Base-by-base conservation (phyloP, 2,329 filamentous ascomycete genomes). In the Alternaria rosae region DNA sequence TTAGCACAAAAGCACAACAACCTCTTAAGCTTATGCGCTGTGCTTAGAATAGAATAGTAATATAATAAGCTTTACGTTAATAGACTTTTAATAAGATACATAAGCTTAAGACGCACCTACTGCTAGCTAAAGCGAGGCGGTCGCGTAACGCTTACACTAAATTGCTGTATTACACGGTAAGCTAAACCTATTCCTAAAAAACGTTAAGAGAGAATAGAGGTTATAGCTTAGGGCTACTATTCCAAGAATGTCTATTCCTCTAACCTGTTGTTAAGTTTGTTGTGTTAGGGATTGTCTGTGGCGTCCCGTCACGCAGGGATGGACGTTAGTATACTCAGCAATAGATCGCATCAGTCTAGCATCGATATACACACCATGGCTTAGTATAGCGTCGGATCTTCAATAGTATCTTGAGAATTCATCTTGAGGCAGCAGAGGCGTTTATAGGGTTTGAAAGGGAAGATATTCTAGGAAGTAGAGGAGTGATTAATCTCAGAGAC, bases 301-400 rank as follows among this genome's bases (percentile, higher is more conserved):
- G n/a, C n/a, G n/a, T n/a, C n/a, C n/a, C n/a, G n/a, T n/a, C n/a
- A n/a, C n/a, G n/a, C n/a, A n/a, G n/a, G n/a, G n/a, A n/a, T n/a
- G n/a, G n/a, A n/a, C n/a, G n/a, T n/a, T n/a, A 44, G 51, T 54
- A 54, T 54, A 20, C 51, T 54, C 25, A 54, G 51, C 51, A 54
- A 54, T 28, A 43, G 51, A 54, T 54, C 15, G 38, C 38, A 54
- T 54, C 12, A 54, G 51, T 54, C 51, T 54, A 44, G 51, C 38
- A 54, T 54, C 25, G 25, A 54, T 54, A 54, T 43, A 54, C 51
- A 28, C 51, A 54, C 51, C 38, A 54, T 54, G 38, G 44, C 20
- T 28, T 43, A 12, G 51, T 54, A 54, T 42, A 54, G n/a, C 51
- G 51, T 54, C 25, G 25, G 51, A 54, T 54, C 51, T 54, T 54